A percentile compares a stretch with the other conserved stretches of the same genome.
phyloP scores from a whole-genome alignment of 257 asterid genomes.

The Nyctanthes arbortristis region DNA sequence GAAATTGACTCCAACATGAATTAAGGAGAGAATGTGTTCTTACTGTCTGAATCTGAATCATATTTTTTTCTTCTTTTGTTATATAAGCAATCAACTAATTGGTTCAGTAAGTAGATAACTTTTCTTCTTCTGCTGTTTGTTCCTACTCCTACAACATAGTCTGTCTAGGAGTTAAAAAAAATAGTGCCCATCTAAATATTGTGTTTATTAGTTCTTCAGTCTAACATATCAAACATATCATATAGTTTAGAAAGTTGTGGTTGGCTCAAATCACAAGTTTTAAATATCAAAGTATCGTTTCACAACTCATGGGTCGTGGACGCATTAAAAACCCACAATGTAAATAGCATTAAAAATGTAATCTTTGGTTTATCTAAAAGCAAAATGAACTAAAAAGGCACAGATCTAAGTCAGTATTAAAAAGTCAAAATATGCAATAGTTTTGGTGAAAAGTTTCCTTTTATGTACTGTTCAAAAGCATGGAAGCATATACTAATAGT shows the following conservation, averaged over 20 bases:
- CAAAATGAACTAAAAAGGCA: background rate
- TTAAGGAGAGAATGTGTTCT: constrained; percentile 74
- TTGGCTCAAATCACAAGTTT: too few relatives aligned
- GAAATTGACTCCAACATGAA: constrained; percentile 57
- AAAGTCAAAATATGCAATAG: background rate
- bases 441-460: constrained; percentile 18
- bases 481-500: constrained; percentile 6
- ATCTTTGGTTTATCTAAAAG: background rate
- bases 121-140: too few relatives aligned
- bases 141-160: too few relatives aligned
- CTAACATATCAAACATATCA: background rate
- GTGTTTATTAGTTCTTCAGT: too few relatives aligned
- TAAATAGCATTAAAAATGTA: background rate
- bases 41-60: constrained; percentile 4
- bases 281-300: too few relatives aligned
- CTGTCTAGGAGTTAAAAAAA: too few relatives aligned
- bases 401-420: background rate
- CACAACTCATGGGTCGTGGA: too few relatives aligned
- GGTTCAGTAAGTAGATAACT: background rate
- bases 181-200: background rate
- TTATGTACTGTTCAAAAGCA: constrained; percentile 16
- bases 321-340: background rate
- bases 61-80: constrained; percentile 32
- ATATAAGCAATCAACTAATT: constrained; percentile 42
- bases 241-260: background rate